Evolutionary conservation across 2,329 filamentous ascomycete species (phyloP).

Genomic region (Aspergillus candidus): DNA sequence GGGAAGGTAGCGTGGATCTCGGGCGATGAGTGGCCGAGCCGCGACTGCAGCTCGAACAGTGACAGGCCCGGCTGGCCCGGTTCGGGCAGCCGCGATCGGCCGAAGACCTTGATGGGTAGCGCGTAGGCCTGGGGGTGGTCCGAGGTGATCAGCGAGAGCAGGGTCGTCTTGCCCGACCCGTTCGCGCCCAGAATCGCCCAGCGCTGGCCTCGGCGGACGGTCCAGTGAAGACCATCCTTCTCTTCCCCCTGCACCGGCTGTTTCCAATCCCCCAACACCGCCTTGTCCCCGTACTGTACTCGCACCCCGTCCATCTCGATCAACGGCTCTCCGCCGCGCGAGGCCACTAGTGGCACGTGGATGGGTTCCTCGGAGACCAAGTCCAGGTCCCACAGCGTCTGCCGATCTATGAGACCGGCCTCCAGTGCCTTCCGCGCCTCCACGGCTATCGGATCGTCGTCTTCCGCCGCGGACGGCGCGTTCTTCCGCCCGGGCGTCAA

Average conservation of each 20-base stretch:
- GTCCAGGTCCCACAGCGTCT: conserved; percentile 21
- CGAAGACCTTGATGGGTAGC: conserved; percentile 79
- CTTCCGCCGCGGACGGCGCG: background rate
- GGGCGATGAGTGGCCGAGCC: conserved; percentile 87
- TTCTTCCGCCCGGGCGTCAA: background rate
- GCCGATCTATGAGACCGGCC: conserved; percentile 18
- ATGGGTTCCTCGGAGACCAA: conserved; percentile 13
- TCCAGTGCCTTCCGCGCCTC: conserved; percentile 13
- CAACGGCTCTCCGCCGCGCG: conserved; percentile 57
- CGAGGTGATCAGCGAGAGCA: conserved; percentile 86
- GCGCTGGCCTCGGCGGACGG: conserved; percentile 71
- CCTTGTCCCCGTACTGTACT: conserved; percentile 71
- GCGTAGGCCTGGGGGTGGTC: conserved; percentile 95
- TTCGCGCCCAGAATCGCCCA: conserved; percentile 94
- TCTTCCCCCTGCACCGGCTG: conserved; percentile 49
- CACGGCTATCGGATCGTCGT: conserved; percentile 7
- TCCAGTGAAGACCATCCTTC: conserved; percentile 70
- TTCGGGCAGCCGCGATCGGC: conserved; percentile 70
- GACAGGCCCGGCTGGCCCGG: conserved; percentile 68
- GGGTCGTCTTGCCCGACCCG: conserved; percentile 88
- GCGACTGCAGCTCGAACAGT: conserved; percentile 84
- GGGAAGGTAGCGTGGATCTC: conserved; percentile 94
- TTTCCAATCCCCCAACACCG: conserved; percentile 75
- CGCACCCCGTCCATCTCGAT: conserved; percentile 83
- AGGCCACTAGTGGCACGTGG: conserved; percentile 6